Base-by-base conservation (phyloP, 768 basidiomycete species). In the Kwoniella newhampshirensis region DNA sequence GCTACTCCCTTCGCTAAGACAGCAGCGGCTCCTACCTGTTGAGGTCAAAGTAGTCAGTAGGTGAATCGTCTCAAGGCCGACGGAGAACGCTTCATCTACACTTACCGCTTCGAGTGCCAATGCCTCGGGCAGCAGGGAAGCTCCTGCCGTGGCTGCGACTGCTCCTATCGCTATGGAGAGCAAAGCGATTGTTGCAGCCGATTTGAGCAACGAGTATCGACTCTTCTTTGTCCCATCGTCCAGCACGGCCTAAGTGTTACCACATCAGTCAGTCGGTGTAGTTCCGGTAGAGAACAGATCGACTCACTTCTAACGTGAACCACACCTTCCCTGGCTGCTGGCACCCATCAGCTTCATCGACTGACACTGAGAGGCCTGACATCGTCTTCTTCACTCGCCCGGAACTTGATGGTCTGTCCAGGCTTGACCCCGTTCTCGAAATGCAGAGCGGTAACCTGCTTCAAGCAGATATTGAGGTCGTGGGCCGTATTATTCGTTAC, bases 391-490 rank as follows among this genome's bases (percentile, higher is more conserved):
- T 36, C 5, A 35, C 70, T 51, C 40, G 70, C 72, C 37, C 51
- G 52, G 59, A 74, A 63, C 52, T 74, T 74, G 51, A 74, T 62
- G 2, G 67, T 67, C 44, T 70, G 66, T 4, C 70, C 71, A 6
- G 71, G 64, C 32, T 59, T 46, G 1, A 74, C 72, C 63, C 62
- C 43, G 43, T 74, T 74, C 64, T 74, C 70, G 41, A 74, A 74
- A 51, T 74, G 70, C 20, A 74, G 47, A 3, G 72, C 72, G 28
- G 72, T 71, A 48, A 74, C 70, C 48, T 71, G 72, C 41, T 74
- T 74, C 50, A 74, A 51, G 57, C 69, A 63, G 57, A 74, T 65
- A 55, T 74, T 74, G 45, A 74, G 63, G 7, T 63, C 58, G 17
- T 60, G 56, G 11, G 57, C 17, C 2, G 72, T 74, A 37, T 64